Percentiles rank a stretch among this genome's conserved stretches.
Evolutionary conservation across 177 flowering plant species (phyloP).

Genomic region (Telopea speciosissima): DNA sequence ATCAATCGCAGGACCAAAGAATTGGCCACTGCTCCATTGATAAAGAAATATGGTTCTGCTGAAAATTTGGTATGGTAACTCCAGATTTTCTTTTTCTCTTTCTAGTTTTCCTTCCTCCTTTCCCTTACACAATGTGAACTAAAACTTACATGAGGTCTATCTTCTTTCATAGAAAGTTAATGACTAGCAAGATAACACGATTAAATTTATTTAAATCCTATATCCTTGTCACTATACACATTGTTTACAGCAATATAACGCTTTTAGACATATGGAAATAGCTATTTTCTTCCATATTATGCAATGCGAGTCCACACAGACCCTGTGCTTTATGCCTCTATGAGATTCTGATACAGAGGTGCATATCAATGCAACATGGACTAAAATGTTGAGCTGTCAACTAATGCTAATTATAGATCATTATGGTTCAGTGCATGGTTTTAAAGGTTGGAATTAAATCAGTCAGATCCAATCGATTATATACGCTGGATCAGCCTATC

Average conservation of each 20-base stretch:
- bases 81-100: background rate
- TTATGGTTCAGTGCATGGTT: background rate
- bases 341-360: background rate
- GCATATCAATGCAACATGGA: background rate
- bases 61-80: background rate
- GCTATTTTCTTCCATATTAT: background rate
- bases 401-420: background rate
- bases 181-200: background rate
- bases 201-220: background rate
- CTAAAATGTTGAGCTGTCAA: background rate
- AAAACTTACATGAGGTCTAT: background rate
- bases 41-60: too few relatives aligned
- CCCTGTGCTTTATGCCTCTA: background rate
- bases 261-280: background rate
- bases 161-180: too few relatives aligned
- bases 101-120: too few relatives aligned
- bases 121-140: background rate
- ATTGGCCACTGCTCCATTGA: too few relatives aligned
- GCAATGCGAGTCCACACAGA: background rate
- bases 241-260: background rate
- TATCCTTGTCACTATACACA: background rate
- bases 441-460: background rate
- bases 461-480: background rate
- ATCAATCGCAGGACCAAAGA: too few relatives aligned
- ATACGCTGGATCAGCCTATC: too few relatives aligned